These are phyloP conservation scores for Pyrenophora teres DNA, from an alignment of 2,329 filamentous ascomycete species.

Conservation along the genomic window DNA sequence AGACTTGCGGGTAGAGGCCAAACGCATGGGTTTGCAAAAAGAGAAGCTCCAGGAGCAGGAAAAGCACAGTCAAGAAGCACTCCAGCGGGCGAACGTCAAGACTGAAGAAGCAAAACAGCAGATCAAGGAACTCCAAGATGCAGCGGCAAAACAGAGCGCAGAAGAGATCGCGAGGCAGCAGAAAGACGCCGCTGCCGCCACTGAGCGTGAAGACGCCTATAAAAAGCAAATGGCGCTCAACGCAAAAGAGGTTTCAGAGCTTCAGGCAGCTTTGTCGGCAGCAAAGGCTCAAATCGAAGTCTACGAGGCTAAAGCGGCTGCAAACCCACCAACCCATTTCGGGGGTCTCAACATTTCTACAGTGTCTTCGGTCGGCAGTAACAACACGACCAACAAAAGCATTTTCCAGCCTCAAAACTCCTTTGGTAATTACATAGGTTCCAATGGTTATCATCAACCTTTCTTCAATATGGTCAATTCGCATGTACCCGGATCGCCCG, in stretches of 20 bases:
- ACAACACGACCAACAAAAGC: background rate
- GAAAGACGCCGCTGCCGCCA: background rate
- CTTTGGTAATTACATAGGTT: background rate
- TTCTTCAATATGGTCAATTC: background rate
- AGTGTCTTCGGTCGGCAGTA: background rate
- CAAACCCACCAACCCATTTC: too few relatives aligned
- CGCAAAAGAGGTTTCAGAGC: background rate
- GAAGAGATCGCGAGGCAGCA: background rate
- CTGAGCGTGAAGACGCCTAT: background rate
- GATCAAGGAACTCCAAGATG: background rate
- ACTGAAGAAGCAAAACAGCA: background rate
- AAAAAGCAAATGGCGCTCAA: background rate
- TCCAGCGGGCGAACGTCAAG: background rate
- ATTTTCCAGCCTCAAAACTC: background rate
- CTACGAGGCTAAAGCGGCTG: background rate
- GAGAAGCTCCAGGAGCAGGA: background rate
- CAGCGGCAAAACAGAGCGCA: background rate
- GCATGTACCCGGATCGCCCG: background rate
- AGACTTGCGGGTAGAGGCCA: background rate
- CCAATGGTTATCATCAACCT: background rate
- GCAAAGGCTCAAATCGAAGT: background rate
- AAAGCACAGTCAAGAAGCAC: background rate
- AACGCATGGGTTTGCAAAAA: background rate
- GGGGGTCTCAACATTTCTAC: too few relatives aligned
- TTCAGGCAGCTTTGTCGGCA: background rate